Base-by-base conservation (phyloP, 2,329 filamentous ascomycete genomes). In the Aspergillus caelatus region DNA sequence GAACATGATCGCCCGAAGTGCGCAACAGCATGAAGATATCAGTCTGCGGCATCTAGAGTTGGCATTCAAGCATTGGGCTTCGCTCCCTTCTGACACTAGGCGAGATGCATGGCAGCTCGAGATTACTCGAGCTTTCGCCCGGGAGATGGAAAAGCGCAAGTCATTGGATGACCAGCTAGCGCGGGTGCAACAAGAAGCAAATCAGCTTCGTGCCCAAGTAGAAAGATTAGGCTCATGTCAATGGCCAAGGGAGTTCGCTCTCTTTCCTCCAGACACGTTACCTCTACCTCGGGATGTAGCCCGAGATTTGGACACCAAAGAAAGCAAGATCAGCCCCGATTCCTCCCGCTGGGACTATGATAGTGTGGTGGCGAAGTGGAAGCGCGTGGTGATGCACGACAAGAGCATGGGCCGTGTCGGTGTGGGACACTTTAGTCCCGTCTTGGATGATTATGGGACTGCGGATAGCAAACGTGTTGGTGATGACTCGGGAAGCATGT, bases 1-100 rank as follows among this genome's bases (percentile, higher is more conserved):
- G 52, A 77, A 65, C 57, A 76, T 75, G 74, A 77, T 77, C 62
- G 66, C 82, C 78, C 71, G 77, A 74, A 75, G 80, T 65, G 90
- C 82, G 48, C 86, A 83, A 67, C 78, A 81, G 32, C 84, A 94
- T 57, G 89, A 93, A 66, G 86, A 88, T 58, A 88, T 90, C 68
- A 86, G 94, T 36, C 82, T 86, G 46, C 85, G 90, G 62, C 94
- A 98, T 74, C 77, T 97, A 7, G 86, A 91, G n/a, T 87, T 89
- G 16, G 89, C 92, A 0, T 96, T 89, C 74, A 84, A 85, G 8
- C 89, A 92, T 48, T 98, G 94, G 94, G 86, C 86, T 58, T 82
- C 82, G 1, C 81, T 95, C 30, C 78, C 88, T 0, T 67, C 76
- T 2, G 84, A 86, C 41, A 83, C 86, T 26, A 84, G 85, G 58